A percentile compares a stretch with the other conserved stretches of the same genome.
phyloP scores from a whole-genome alignment of 805 yeast genomes.

The Nadsonia fulvescens region DNA sequence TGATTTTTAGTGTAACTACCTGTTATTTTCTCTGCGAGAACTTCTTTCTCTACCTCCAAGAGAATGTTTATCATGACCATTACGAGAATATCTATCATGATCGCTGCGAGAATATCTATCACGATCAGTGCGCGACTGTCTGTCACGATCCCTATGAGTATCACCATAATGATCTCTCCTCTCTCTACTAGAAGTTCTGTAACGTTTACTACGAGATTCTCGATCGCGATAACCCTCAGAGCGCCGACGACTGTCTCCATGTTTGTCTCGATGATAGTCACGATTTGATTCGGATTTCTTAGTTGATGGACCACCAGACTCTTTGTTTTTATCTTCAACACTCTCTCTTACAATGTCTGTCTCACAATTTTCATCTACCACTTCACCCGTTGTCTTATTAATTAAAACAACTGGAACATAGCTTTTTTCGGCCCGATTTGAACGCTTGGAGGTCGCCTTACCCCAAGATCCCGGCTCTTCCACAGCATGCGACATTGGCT shows the following conservation, averaged over 20 bases:
- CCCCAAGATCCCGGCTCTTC: constrained; percentile 20
- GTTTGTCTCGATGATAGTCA: too few relatives aligned
- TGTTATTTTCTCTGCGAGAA: constrained; percentile 1
- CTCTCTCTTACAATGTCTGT: neutral
- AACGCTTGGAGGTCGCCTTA: constrained; percentile 9
- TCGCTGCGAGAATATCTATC: constrained; percentile 2
- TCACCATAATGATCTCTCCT: neutral
- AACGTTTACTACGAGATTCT: neutral
- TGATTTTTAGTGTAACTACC: too few relatives aligned
- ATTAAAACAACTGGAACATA: constrained; percentile 23
- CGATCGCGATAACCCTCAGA: too few relatives aligned
- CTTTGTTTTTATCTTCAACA: constrained; percentile 14
- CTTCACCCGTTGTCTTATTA: constrained; percentile 15
- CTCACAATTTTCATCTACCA: constrained; percentile 6
- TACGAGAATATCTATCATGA: constrained; percentile 1
- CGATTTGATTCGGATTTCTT: too few relatives aligned
- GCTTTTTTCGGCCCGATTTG: constrained; percentile 10
- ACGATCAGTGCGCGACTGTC: constrained; percentile 3
- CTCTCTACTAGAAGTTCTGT: neutral
- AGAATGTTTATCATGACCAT: constrained; percentile 2
- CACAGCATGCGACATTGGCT: constrained; percentile 15
- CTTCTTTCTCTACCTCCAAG: constrained; percentile 1
- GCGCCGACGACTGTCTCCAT: too few relatives aligned
- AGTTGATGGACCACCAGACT: too few relatives aligned
- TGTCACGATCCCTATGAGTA: constrained; percentile 1